A percentile compares a stretch with the other conserved stretches of the same genome.
Conservation (phyloP, 306 rosid genomes). For the Spatholobus suberectus region DNA sequence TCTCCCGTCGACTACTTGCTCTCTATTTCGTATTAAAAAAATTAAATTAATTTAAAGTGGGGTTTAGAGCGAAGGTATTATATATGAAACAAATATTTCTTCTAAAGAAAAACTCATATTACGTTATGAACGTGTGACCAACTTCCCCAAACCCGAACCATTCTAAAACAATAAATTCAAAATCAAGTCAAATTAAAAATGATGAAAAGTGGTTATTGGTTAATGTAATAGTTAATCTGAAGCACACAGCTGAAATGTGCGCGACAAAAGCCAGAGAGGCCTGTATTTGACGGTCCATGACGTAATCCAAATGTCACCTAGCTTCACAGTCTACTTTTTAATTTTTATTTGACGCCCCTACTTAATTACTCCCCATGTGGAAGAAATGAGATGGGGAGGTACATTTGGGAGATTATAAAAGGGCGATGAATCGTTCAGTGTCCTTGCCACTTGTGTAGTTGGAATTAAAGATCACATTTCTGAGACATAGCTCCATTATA, state of each 20-base stretch:
- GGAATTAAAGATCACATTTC: not conserved
- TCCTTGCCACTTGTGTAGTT: not conserved
- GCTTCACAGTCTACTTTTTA: not conserved
- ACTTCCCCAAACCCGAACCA: not conserved
- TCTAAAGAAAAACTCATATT: too few relatives aligned
- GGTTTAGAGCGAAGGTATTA: not conserved
- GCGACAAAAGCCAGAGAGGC: not conserved
- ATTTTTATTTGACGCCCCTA: not conserved
- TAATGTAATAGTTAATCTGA: too few relatives aligned
- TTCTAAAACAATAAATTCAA: too few relatives aligned
- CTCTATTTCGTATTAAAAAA: not conserved
- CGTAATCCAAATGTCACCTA: not conserved
- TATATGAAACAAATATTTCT: not conserved
- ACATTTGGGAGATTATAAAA: constrained; percentile 7
- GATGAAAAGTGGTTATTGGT: not conserved
- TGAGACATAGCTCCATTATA: not conserved
- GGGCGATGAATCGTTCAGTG: not conserved
- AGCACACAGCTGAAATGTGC: not conserved
- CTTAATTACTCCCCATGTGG: not conserved
- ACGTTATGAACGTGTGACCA: not conserved
- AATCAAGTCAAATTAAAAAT: not conserved
- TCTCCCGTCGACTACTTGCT: not conserved
- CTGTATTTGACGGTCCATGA: too few relatives aligned
- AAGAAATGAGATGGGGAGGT: not conserved
- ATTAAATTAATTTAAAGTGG: not conserved